Percentiles rank a stretch among this genome's conserved stretches.
Conservation (phyloP, 257 asterid genomes). For the Capsicum baccatum region DNA sequence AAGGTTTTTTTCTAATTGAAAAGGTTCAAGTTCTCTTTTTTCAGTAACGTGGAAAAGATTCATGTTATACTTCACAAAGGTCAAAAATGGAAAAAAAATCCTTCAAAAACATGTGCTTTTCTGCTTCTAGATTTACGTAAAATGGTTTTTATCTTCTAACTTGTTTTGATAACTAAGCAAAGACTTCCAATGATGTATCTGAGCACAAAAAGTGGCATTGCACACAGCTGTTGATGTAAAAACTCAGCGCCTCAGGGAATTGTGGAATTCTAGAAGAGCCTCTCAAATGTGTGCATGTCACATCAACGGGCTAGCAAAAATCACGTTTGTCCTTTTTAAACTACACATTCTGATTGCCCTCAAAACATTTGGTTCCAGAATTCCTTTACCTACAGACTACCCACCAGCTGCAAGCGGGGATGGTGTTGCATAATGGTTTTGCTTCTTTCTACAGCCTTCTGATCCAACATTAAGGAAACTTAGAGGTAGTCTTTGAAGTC, state of each 20-base stretch:
- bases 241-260: neutral
- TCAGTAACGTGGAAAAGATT: neutral
- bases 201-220: neutral
- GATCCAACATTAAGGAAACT: neutral
- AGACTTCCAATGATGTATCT: neutral
- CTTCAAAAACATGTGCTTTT: neutral
- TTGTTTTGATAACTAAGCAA: neutral
- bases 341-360: neutral
- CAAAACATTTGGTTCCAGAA: slow-evolving; percentile 1
- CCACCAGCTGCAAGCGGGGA: slow-evolving; percentile 15
- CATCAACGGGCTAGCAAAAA: neutral
- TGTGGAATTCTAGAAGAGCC: neutral
- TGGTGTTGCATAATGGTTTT: neutral
- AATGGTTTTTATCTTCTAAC: neutral
- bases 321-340: neutral
- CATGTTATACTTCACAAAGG: neutral
- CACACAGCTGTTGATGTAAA: neutral
- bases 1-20: neutral
- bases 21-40: neutral
- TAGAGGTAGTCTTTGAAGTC: neutral
- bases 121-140: neutral
- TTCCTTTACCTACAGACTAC: slow-evolving; percentile 15
- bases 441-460: neutral
- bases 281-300: neutral
- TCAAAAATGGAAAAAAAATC: neutral